A percentile compares a stretch with the other conserved stretches of the same genome.
Conservation (phyloP, 495 filamentous ascomycete species). For the Podospora didyma region DNA sequence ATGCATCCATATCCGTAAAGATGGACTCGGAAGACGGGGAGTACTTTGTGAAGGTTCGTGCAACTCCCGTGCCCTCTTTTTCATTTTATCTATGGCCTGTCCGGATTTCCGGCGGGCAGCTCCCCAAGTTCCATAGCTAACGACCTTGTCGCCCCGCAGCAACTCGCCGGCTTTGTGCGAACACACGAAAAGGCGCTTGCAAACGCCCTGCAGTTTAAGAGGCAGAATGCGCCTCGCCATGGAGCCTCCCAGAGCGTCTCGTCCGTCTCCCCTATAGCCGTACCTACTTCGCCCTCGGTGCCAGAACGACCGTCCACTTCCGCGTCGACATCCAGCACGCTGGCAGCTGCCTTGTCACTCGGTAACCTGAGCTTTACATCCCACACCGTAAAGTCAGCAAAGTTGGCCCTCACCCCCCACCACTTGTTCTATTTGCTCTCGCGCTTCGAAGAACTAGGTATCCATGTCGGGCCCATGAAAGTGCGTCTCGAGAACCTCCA, state of each 20-base stretch:
- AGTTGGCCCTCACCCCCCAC: slow-evolving; percentile 91
- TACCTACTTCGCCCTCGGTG: slow-evolving; percentile 44
- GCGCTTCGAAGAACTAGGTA: slow-evolving; percentile 86
- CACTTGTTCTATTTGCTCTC: slow-evolving; percentile 95
- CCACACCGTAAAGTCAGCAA: slow-evolving; percentile 78
- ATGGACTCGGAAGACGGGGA: slow-evolving; percentile 88
- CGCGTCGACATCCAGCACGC: slow-evolving; percentile 64
- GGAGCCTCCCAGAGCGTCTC: slow-evolving; percentile 53
- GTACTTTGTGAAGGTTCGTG: slow-evolving; percentile 76
- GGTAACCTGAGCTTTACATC: slow-evolving; percentile 81
- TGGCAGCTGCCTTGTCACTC: slow-evolving; percentile 81
- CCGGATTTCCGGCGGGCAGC: background rate
- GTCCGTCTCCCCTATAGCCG: slow-evolving; percentile 43
- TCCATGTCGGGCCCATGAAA: slow-evolving; percentile 91
- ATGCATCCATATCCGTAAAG: slow-evolving; percentile 43
- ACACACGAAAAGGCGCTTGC: slow-evolving; percentile 96
- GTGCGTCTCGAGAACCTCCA: slow-evolving; percentile 92
- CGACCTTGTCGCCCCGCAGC: slow-evolving; percentile 44
- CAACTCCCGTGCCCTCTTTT: background rate
- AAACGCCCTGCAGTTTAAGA: slow-evolving; percentile 83
- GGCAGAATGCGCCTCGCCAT: slow-evolving; percentile 61
- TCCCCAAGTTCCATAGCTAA: slow-evolving; percentile 7
- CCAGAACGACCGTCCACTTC: slow-evolving; percentile 52
- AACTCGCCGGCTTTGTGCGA: slow-evolving; percentile 90
- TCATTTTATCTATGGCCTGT: background rate